Conservation (phyloP, 2,329 filamentous ascomycete species). For the Colletotrichum melonis region DNA sequence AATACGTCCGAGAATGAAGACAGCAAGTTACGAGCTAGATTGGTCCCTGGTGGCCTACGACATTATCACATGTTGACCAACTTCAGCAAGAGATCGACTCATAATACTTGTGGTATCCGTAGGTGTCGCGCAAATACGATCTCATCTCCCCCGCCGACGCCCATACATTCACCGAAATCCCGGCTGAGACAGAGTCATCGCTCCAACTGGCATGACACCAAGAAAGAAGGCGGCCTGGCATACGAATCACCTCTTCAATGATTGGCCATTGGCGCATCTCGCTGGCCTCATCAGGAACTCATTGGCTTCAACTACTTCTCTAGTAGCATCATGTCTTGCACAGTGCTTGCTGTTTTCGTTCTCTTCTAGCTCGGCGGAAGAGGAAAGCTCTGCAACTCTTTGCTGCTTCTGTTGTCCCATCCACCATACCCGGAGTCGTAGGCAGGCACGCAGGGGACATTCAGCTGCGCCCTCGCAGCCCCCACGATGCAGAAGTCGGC, state of each 20-base stretch:
- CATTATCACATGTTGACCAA: slow-evolving; percentile 11
- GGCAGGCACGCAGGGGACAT: slow-evolving; percentile 30
- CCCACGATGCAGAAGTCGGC: slow-evolving; percentile 26
- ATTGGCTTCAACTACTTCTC: slow-evolving; percentile 2
- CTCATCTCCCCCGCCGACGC: slow-evolving; percentile 13
- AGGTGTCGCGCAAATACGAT: slow-evolving; percentile 6
- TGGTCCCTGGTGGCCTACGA: not conserved
- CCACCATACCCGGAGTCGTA: not conserved
- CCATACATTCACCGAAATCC: slow-evolving; percentile 25
- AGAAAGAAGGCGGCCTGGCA: not conserved
- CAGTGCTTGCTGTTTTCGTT: slow-evolving; percentile 3
- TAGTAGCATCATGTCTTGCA: not conserved
- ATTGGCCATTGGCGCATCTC: slow-evolving; percentile 15
- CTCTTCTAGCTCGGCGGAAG: not conserved
- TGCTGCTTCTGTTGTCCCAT: not conserved
- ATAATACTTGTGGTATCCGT: not conserved
- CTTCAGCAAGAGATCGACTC: slow-evolving; percentile 2
- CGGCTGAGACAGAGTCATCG: slow-evolving; percentile 24
- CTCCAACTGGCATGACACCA: not conserved
- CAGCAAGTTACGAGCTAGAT: not conserved
- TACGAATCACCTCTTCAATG: not conserved
- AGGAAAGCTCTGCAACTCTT: not conserved
- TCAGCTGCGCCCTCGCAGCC: slow-evolving; percentile 31
- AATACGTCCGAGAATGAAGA: slow-evolving; percentile 2
- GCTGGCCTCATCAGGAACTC: not conserved